Evolutionary conservation across 768 basidiomycete genomes (phyloP).

Genomic region (Mycena epipterygia): DNA sequence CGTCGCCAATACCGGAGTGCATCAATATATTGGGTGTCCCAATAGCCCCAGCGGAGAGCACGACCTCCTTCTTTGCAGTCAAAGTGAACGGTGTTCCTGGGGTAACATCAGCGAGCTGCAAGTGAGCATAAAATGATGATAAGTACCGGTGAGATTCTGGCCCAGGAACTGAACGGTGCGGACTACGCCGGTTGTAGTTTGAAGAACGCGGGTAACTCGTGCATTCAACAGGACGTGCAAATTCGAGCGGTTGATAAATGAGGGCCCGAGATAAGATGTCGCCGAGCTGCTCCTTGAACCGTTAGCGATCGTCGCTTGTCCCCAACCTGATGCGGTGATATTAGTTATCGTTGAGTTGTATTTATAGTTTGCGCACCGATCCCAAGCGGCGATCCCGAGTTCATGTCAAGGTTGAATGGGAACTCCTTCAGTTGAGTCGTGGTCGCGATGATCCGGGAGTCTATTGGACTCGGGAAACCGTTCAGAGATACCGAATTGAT

Average conservation of each 20-base stretch:
- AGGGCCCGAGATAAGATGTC: constrained; percentile 41
- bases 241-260: constrained; percentile 41
- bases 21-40: constrained; percentile 38
- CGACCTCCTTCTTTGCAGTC: constrained; percentile 45
- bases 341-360: not conserved
- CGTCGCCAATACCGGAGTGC: constrained; percentile 18
- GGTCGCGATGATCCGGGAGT: constrained; percentile 40
- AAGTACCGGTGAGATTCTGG: not conserved
- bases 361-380: constrained; percentile 22
- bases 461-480: constrained; percentile 37
- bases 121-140: not conserved
- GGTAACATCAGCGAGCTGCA: not conserved
- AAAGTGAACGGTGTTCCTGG: constrained; percentile 18
- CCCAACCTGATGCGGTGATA: constrained; percentile 31
- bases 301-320: constrained; percentile 34
- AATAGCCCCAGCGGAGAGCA: constrained; percentile 47
- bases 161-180: constrained; percentile 38
- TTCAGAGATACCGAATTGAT: constrained; percentile 38
- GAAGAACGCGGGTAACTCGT: constrained; percentile 30
- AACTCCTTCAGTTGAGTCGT: constrained; percentile 36
- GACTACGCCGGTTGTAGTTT: constrained; percentile 14
- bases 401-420: constrained; percentile 36
- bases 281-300: constrained; percentile 41
- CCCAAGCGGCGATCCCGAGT: constrained; percentile 27
- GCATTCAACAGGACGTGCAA: constrained; percentile 41